Conservation (phyloP, 2,329 filamentous ascomycete genomes). For the Lecanicillium sp. region DNA sequence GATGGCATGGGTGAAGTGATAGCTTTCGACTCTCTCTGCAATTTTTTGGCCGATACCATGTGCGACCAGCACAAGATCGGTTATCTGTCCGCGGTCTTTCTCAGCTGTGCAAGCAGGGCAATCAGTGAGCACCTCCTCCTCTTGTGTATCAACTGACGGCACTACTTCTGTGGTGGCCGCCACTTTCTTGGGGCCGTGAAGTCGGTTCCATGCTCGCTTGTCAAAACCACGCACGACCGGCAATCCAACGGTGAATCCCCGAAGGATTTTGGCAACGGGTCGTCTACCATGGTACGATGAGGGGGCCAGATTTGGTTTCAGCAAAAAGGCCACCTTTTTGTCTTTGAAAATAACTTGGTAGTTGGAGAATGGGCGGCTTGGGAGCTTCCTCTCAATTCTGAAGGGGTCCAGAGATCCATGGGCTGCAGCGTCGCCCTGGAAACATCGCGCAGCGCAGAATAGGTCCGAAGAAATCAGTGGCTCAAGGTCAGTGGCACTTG, state of each 20-base stretch:
- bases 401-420: constrained; percentile 41
- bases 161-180: constrained; percentile 24
- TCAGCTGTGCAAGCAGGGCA: constrained; percentile 59
- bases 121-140: constrained; percentile 18
- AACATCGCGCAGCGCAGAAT: constrained; percentile 55
- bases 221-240: constrained; percentile 89
- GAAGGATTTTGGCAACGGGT: constrained; percentile 78
- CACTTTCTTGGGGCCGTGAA: constrained; percentile 48
- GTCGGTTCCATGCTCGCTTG: constrained; percentile 64
- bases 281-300: constrained; percentile 78
- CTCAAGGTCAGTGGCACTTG: constrained; percentile 16
- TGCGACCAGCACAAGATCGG: constrained; percentile 82
- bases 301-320: constrained; percentile 79
- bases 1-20: constrained; percentile 94
- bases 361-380: constrained; percentile 57
- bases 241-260: constrained; percentile 74
- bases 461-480: constrained; percentile 46
- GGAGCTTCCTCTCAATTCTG: constrained; percentile 30
- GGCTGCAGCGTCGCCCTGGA: constrained; percentile 52
- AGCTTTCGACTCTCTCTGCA: constrained; percentile 89
- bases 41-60: constrained; percentile 97
- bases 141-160: constrained; percentile 22
- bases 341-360: constrained; percentile 87
- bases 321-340: constrained; percentile 67
- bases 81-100: constrained; percentile 62